Conservation (phyloP, 768 basidiomycete genomes). For the Guyanaporus albipodus region DNA sequence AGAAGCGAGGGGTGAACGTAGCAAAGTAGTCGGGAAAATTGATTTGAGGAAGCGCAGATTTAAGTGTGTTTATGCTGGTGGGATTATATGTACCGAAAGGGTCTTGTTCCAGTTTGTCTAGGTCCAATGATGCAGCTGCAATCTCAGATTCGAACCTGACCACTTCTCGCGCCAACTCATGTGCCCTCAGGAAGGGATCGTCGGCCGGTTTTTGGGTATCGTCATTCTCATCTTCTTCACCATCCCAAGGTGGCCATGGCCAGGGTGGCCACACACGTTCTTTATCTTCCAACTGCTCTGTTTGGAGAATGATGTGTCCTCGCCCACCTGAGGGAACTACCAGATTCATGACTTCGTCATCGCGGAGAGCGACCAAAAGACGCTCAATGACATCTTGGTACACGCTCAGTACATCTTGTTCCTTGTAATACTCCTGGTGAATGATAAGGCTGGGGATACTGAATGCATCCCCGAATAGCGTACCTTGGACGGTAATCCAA, state of each 20-base stretch:
- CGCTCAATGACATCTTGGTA: constrained; percentile 68
- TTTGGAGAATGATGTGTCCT: constrained; percentile 31
- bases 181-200: constrained; percentile 44
- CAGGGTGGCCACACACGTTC: constrained; percentile 65
- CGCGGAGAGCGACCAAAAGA: constrained; percentile 58
- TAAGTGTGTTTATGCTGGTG: constrained; percentile 62
- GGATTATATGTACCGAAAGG: constrained; percentile 91
- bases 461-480: background rate
- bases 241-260: constrained; percentile 86
- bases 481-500: constrained; percentile 88
- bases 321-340: constrained; percentile 6
- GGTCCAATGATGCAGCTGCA: constrained; percentile 75
- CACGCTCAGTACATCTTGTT: constrained; percentile 59
- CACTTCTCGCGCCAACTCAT: constrained; percentile 64
- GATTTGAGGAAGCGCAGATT: constrained; percentile 66
- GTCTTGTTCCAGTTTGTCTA: constrained; percentile 73
- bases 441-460: background rate
- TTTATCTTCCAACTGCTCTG: constrained; percentile 35
- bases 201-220: constrained; percentile 34
- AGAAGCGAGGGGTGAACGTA: constrained; percentile 72
- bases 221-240: constrained; percentile 48
- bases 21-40: constrained; percentile 85
- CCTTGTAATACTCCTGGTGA: constrained; percentile 82
- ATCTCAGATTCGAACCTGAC: constrained; percentile 75
- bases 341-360: constrained; percentile 32